Percentiles rank a stretch among this genome's conserved stretches.
These are phyloP conservation scores for Neospermospora avenae DNA, from an alignment of 2,329 filamentous ascomycete species.

Conservation along the genomic window DNA sequence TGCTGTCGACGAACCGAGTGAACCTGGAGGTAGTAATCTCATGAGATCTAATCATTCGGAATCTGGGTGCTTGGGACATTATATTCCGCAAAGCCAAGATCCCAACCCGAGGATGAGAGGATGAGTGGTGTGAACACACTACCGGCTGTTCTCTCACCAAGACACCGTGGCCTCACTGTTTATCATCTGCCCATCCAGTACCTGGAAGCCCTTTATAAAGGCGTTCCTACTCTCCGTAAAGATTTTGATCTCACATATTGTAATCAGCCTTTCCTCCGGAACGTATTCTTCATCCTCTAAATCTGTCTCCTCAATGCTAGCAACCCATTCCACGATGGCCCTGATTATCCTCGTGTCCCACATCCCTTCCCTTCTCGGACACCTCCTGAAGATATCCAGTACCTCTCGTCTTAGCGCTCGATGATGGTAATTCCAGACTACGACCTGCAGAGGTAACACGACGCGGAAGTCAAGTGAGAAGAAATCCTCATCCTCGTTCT, in stretches of 20 bases:
- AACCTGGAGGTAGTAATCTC: no score
- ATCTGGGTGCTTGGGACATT: no score
- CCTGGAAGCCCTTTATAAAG: background rate
- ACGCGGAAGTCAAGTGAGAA: slow-evolving; percentile 6
- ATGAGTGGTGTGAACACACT: no score
- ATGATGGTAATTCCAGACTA: slow-evolving; percentile 5
- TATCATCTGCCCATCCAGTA: no score
- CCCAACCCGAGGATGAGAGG: no score
- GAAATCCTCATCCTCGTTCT: background rate
- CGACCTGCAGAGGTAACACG: slow-evolving; percentile 10
- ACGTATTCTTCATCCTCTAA: slow-evolving; percentile 8
- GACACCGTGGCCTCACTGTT: no score
- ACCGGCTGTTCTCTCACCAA: no score
- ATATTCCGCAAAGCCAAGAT: no score
- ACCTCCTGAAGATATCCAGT: background rate
- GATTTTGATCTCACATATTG: background rate
- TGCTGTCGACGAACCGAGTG: no score
- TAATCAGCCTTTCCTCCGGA: background rate
- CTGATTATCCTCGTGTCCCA: slow-evolving; percentile 6
- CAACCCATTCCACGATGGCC: slow-evolving; percentile 13
- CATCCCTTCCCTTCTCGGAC: slow-evolving; percentile 11
- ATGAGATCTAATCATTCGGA: no score
- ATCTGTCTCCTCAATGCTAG: slow-evolving; percentile 8
- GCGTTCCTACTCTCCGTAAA: background rate
- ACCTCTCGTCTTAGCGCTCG: background rate